Base-by-base conservation (phyloP, 495 filamentous ascomycete genomes). In the Penicillium canariense region DNA sequence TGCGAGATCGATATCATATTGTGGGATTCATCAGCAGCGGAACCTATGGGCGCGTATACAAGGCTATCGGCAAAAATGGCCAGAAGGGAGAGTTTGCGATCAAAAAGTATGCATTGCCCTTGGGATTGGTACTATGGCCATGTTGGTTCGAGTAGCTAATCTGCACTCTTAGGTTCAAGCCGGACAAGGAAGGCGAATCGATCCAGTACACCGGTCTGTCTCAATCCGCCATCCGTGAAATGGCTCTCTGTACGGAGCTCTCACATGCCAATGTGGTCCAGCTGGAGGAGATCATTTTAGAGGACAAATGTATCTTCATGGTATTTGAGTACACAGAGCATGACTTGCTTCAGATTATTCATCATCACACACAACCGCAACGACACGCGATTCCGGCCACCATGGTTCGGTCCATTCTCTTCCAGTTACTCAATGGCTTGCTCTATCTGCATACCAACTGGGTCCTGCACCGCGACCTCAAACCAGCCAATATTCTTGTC, bases 271-370 rank as follows among this genome's bases (percentile, higher is more conserved):
- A 97, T 66, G 87, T 99, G 39, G 93, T 99, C 63, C 83, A 87
- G 54, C 80, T 96, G 26, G 83, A 93, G 59, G 94, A 99, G 70
- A 99, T 97, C 62, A 97, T 97, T 65, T 77, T 99, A 12, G 91
- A 99, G 72, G 91, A 96, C 71, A 97, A 97, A 74, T 97, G 91
- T 76, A 99, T 99, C 65, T 97, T 91, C 72, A 99, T 99, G 90
- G 92, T 99, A 17, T 99, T 99, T 65, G 94, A 97, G 71, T 99
- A 96, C 66, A 93, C 92, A 59, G 94, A 99, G 71, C 94, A 88
- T 71, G 94, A 99, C 68, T 77, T 99, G 36, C 79, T 99, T 7
- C 95, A 97, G 70, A 97, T 99, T 56, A 96, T 99, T 61, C 94
- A 99, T 66, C 91, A 97, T 63, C 94, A 99, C 73, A 93, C 90